Evolutionary conservation across 257 asterid species (phyloP).

Genomic region (Lycium ferocissimum): DNA sequence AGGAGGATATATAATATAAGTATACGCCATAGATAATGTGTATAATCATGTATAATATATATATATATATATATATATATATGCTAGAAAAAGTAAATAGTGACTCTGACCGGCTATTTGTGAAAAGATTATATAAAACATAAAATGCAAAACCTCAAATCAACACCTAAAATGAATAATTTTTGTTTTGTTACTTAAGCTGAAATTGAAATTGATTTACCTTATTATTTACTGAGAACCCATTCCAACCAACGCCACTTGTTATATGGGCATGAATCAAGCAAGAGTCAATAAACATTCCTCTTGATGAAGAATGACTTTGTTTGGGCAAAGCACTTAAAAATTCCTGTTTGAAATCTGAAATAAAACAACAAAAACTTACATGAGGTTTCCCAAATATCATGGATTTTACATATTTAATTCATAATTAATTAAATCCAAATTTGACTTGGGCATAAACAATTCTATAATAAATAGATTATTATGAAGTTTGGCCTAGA

Average conservation of each 20-base stretch:
- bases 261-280: not conserved
- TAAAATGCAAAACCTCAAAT: not conserved
- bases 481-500: not conserved
- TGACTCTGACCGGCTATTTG: too few relatives aligned
- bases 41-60: too few relatives aligned
- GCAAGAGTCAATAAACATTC: conserved; percentile 28
- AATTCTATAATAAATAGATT: not conserved
- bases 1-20: too few relatives aligned
- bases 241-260: conserved; percentile 11
- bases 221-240: not conserved
- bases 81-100: too few relatives aligned
- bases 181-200: too few relatives aligned
- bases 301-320: conserved; percentile 12
- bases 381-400: not conserved
- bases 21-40: too few relatives aligned
- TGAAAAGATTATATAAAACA: not conserved
- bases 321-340: conserved; percentile 24
- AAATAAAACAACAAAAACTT: not conserved
- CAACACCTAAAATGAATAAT: not conserved
- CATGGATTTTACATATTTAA: not conserved
- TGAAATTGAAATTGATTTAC: not conserved
- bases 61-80: too few relatives aligned
- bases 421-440: conserved; percentile 4
- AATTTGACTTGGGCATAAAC: not conserved
- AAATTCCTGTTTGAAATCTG: conserved; percentile 24